Evolutionary conservation across 164 flowering plant genomes (phyloP), one percentile per base, ranked within the genome.

Genomic region (Piper betle): DNA sequence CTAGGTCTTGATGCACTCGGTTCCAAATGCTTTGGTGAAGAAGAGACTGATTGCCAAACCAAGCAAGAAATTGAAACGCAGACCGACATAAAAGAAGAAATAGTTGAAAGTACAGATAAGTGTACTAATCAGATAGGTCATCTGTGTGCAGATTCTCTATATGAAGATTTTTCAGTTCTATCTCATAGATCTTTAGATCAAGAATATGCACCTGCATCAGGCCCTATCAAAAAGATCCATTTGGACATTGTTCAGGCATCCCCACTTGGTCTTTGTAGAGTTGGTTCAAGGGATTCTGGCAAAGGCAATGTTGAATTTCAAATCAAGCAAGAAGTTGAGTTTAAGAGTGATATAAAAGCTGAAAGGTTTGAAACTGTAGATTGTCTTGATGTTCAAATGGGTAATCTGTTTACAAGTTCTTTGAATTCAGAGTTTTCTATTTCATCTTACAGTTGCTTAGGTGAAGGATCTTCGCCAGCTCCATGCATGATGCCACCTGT

Each of bases 61-160:
- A 86, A 79, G 70, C 72, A 58, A 55, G 85, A 78, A 69, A 68
- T 74, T 58, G 72, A 74, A 68, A 64, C 58, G 16, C 46, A 56
- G 59, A 62, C 50, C 6, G 67, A 62, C 38, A 50, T 71, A 19
- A 65, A 65, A 37, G 58, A 52, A 62, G 58, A 63, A 40, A 78
- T 18, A 67, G 41, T 54, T 37, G 69, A 68, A 62, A 67, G 46
- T 69, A 74, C 57, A 64, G 18, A 50, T 5, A n/a, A 33, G 52
- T 65, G 38, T 58, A 20, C 37, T 53, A 39, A 37, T 17, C 53
- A 54, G 59, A 52, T 52, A 39, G 61, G 38, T 60, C 43, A 53
- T 64, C 60, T 50, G 54, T 63, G 37, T 37, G 72, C 71, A 66
- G 69, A 74, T 62, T 58, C 69, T 60, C 61, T 77, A 62, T 57